Conservation (phyloP, 805 yeast genomes). For the baker's yeast (Saccharomyces cerevisiae) region DNA sequence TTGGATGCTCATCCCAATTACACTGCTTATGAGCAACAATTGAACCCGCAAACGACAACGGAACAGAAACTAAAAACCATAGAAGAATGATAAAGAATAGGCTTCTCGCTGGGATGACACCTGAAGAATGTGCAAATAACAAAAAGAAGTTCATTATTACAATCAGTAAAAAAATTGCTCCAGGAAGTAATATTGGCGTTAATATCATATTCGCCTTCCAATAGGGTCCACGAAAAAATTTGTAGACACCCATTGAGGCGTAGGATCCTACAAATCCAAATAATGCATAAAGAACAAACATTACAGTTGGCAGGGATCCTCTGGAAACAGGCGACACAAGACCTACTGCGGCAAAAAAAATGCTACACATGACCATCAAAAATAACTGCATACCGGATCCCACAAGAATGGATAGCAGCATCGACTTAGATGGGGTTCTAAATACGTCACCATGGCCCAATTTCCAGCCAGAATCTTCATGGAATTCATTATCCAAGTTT, state of each 20-base stretch:
- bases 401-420: conserved; percentile 67
- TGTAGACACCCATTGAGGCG: conserved; percentile 77
- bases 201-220: conserved; percentile 82
- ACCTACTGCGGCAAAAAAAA: conserved; percentile 80
- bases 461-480: conserved; percentile 96
- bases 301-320: conserved; percentile 85
- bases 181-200: conserved; percentile 82
- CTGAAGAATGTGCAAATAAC: conserved; percentile 71
- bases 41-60: conserved; percentile 76
- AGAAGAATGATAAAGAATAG: conserved; percentile 70
- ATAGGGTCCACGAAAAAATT: conserved; percentile 82
- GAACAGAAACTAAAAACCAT: conserved; percentile 82
- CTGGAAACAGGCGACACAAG: conserved; percentile 88
- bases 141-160: conserved; percentile 73
- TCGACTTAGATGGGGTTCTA: conserved; percentile 65
- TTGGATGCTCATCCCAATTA: conserved; percentile 54
- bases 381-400: conserved; percentile 87
- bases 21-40: conserved; percentile 60
- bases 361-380: conserved; percentile 63
- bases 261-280: conserved; percentile 81
- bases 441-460: conserved; percentile 91
- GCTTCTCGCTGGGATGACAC: conserved; percentile 90
- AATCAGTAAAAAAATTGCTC: conserved; percentile 54
- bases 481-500: conserved; percentile 75
- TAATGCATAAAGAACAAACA: conserved; percentile 74